Conservation (phyloP, 192 early-diverging fungal genomes). For the Rhizophagus sp. region DNA sequence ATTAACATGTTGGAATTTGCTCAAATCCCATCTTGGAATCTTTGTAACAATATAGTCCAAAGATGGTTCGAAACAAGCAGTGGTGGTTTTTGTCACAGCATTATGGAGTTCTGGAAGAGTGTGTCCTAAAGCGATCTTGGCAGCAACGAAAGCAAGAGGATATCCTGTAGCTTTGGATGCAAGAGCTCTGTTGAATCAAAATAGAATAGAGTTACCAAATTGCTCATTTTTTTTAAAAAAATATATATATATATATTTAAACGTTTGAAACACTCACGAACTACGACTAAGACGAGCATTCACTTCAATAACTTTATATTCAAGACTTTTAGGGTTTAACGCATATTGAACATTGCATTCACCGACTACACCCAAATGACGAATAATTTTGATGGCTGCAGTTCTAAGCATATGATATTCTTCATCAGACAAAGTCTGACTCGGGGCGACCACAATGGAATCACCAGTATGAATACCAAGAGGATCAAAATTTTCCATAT, state of each 20-base stretch:
- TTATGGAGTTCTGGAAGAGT: conserved; percentile 94
- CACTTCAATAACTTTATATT: conserved; percentile 99
- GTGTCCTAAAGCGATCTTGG: conserved; percentile 92
- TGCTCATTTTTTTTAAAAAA: not conserved
- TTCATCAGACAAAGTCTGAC: conserved; percentile 94
- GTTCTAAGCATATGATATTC: conserved; percentile 99
- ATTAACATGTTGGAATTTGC: conserved; percentile 93
- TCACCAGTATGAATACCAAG: conserved; percentile 99
- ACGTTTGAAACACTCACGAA: not conserved
- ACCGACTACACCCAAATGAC: conserved; percentile 97
- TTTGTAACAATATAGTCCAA: conserved; percentile 91
- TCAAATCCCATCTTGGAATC: conserved; percentile 91
- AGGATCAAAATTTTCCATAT: conserved; percentile 99
- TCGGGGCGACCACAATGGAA: conserved; percentile 97
- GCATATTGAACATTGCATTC: conserved; percentile 99
- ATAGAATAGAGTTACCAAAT: not conserved
- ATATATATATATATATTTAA: not conserved
- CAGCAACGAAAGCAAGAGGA: conserved; percentile 97
- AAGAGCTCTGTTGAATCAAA: conserved; percentile 69
- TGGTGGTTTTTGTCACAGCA: conserved; percentile 92
- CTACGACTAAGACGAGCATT: conserved; percentile 91
- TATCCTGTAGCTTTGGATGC: conserved; percentile 99
- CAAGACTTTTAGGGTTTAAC: conserved; percentile 89
- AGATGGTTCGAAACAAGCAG: conserved; percentile 96
- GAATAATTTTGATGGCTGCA: conserved; percentile 94